A percentile compares a stretch with the other conserved stretches of the same genome.
These are phyloP conservation scores for Polymyxa betae DNA, from an alignment of 208 protist species.

Conservation along the genomic window DNA sequence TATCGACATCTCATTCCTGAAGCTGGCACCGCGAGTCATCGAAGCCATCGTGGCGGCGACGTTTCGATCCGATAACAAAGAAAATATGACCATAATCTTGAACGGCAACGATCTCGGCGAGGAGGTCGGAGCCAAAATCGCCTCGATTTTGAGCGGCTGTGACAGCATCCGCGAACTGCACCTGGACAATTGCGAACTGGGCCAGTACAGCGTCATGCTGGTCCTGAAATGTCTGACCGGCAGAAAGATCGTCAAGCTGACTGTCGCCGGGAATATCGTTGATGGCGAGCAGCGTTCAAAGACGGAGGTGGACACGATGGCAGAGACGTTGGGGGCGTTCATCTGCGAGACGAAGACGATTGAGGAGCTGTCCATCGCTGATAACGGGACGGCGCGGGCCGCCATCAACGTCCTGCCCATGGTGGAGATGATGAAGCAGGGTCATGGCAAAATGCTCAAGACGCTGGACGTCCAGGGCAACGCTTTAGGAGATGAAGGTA, in stretches of 20 bases:
- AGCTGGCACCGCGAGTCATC: constrained; percentile 17
- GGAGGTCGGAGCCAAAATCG: constrained; percentile 33
- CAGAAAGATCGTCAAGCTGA: background rate
- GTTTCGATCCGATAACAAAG: background rate
- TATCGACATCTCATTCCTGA: constrained; percentile 34
- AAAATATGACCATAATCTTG: background rate
- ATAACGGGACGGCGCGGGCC: background rate
- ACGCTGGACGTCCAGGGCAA: constrained; percentile 44
- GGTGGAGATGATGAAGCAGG: background rate
- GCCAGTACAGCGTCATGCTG: background rate
- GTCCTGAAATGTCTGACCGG: constrained; percentile 32
- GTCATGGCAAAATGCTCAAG: background rate
- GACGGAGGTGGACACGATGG: background rate
- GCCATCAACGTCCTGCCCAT: background rate
- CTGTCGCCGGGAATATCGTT: background rate
- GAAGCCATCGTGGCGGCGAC: constrained; percentile 11
- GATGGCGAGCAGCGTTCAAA: background rate
- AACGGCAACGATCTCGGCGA: constrained; percentile 49
- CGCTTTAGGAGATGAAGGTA: constrained; percentile 14
- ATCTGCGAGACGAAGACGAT: background rate
- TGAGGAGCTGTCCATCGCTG: background rate
- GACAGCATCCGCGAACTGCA: background rate
- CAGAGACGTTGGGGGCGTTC: background rate
- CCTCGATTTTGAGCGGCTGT: background rate
- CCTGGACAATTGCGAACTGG: constrained; percentile 30